A percentile compares a stretch with the other conserved stretches of the same genome.
phyloP scores from a whole-genome alignment of 176 grass and related monocot genomes.

The Triticum urartu region DNA sequence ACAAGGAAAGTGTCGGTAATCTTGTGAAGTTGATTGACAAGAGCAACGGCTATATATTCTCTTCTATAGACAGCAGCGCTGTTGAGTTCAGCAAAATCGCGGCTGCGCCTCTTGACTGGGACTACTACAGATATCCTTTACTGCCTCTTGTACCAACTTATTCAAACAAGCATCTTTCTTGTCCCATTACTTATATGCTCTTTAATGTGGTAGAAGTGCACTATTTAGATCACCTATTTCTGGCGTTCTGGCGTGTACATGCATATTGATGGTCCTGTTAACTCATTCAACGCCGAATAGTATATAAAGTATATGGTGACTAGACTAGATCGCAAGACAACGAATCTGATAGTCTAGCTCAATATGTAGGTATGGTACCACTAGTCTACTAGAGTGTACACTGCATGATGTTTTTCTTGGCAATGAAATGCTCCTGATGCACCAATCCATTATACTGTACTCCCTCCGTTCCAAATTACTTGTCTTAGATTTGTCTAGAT shows the following conservation, averaged over 20 bases:
- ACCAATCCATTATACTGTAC: not conserved
- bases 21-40: conserved; percentile 96
- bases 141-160: not conserved
- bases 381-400: not conserved
- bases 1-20: conserved; percentile 97
- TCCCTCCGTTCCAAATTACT: too few relatives aligned
- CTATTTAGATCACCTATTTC: not conserved
- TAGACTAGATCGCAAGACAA: not conserved
- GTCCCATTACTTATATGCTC: not conserved
- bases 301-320: not conserved
- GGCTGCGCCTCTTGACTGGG: conserved; percentile 70
- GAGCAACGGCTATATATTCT: conserved; percentile 95
- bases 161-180: not conserved
- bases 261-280: not conserved
- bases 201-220: not conserved
- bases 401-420: not conserved
- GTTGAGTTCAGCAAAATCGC: conserved; percentile 95
- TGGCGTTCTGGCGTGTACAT: conserved; percentile 15
- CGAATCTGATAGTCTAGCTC: not conserved
- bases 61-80: conserved; percentile 69
- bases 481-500: too few relatives aligned
- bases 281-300: not conserved
- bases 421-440: not conserved
- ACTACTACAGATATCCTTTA: conserved; percentile 98
- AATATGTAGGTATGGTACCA: not conserved